Evolutionary conservation across 495 filamentous ascomycete species (phyloP), one percentile per base, ranked within the genome.

Genomic region (Neurospora sp.): DNA sequence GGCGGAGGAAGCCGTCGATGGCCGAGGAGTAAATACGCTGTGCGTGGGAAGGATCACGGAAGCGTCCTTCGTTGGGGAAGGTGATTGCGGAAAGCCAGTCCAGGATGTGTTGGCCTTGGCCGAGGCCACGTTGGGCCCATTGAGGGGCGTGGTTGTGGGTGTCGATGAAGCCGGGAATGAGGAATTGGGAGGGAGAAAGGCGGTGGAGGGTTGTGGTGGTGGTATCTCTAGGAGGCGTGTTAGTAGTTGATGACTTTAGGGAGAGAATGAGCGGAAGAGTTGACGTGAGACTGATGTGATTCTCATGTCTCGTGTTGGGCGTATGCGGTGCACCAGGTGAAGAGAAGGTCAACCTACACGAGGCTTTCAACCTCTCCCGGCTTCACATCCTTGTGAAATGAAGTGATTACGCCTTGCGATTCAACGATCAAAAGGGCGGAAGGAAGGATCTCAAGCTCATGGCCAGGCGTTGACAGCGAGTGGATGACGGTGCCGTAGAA

Each of bases 91-190:
- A 80, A 27, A 91, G 79, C 89, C 89, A 91, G 75, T 88, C 86
- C 1, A 90, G 79, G 31, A 91, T 83, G 35, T 85, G 82, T 71
- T 85, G 82, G n/a, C 87, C 86, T 65, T 87, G 85, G 14, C 88
- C 88, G 3, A 88, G 79, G 1, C 89, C 89, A 44, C 88, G 86
- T 73, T 89, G 87, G 12, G 86, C 82, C 85, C 85, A 90, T 75
- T 91, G 89, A 5, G 89, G 89, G 6, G 89, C 89, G 73, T 90
- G 89, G 74, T 87, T 90, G 82, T 90, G 89, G 12, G 88, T 90
- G 80, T 90, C 88, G 31, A 90, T 80, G 77, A 90, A 89, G 12
- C 88, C 89, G 1, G 89, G 89, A 69, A 87, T 85, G 14, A 90
- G 74, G 77, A 90, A 88, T 42, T 88, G 76, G n/a, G 84, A 83